Evolutionary conservation across 306 rosid species (phyloP).

Genomic region (Delonix regia): DNA sequence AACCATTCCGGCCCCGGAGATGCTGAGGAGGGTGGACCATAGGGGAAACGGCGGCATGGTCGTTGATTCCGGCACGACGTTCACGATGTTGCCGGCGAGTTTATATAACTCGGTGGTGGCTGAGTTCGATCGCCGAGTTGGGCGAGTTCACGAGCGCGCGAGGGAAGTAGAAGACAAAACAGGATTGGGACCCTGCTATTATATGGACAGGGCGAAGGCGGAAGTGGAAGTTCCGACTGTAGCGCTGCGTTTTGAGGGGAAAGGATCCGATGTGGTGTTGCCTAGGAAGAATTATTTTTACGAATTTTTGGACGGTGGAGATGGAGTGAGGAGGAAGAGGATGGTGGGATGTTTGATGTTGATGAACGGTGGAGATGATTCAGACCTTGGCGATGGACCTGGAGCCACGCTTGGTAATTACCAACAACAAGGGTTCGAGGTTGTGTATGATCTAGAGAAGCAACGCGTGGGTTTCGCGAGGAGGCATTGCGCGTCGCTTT

Average conservation of each 20-base stretch:
- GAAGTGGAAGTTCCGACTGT: conserved; percentile 49
- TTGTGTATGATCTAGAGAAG: conserved; percentile 71
- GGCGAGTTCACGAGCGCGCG: conserved; percentile 57
- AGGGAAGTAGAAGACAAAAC: conserved; percentile 54
- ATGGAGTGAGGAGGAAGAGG: conserved; percentile 45
- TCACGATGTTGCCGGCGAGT: conserved; percentile 75
- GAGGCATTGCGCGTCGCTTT: conserved; percentile 72
- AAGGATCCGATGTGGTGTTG: conserved; percentile 61
- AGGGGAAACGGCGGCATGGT: conserved; percentile 74
- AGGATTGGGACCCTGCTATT: conserved; percentile 75
- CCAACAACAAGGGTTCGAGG: conserved; percentile 90
- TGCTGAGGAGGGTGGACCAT: conserved; percentile 51
- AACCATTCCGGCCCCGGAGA: conserved; percentile 57
- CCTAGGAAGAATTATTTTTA: conserved; percentile 78
- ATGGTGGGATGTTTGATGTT: conserved; percentile 86
- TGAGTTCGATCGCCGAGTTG: conserved; percentile 62
- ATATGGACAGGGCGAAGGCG: conserved; percentile 37
- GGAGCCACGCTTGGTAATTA: conserved; percentile 82
- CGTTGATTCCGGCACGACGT: conserved; percentile 92
- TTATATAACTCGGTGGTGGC: conserved; percentile 59
- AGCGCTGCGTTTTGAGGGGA: conserved; percentile 61
- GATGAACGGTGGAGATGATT: conserved; percentile 87
- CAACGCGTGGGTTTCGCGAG: conserved; percentile 75
- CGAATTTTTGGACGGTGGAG: conserved; percentile 68
- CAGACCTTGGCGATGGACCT: conserved; percentile 69